Evolutionary conservation across 2,329 filamentous ascomycete species (phyloP).

Genomic region (Sphaerulina populicola): DNA sequence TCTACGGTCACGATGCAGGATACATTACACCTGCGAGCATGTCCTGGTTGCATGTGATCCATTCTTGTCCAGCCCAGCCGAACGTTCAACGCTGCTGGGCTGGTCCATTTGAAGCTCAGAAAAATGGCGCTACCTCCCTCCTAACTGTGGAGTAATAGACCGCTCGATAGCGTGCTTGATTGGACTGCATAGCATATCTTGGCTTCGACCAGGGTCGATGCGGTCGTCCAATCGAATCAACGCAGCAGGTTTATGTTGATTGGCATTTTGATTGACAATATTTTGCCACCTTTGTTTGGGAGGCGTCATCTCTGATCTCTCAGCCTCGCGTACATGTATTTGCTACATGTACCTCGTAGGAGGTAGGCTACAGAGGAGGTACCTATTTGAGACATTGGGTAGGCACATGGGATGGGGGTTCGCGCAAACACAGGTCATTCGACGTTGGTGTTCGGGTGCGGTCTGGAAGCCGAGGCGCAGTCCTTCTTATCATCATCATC

Average conservation of each 20-base stretch:
- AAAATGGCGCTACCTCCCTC: conserved; percentile 2
- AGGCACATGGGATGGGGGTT: conserved; percentile 5
- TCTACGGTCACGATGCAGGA: conserved; percentile 14
- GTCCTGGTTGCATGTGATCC: conserved; percentile 15
- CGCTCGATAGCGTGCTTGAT: conserved; percentile 5
- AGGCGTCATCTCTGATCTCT: conserved; percentile 16
- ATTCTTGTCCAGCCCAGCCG: neutral
- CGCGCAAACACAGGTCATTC: conserved; percentile 9
- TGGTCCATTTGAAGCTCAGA: conserved; percentile 3
- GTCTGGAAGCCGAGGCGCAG: conserved; percentile 13
- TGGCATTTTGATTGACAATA: conserved; percentile 2
- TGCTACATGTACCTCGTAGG: no score
- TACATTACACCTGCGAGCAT: conserved; percentile 5
- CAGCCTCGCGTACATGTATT: conserved; percentile 14
- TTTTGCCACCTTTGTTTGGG: neutral
- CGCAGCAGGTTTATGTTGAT: neutral
- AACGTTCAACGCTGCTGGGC: no score
- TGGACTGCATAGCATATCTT: conserved; percentile 2
- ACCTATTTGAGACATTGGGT: conserved; percentile 14
- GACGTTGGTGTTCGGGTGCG: conserved; percentile 9
- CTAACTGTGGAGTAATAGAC: conserved; percentile 5
- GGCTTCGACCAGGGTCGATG: conserved; percentile 5
- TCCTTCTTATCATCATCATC: neutral
- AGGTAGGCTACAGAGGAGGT: no score
- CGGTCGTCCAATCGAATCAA: conserved; percentile 1